phyloP scores from a whole-genome alignment of 148 eudicot species.

The Tetragonia tetragonoides region DNA sequence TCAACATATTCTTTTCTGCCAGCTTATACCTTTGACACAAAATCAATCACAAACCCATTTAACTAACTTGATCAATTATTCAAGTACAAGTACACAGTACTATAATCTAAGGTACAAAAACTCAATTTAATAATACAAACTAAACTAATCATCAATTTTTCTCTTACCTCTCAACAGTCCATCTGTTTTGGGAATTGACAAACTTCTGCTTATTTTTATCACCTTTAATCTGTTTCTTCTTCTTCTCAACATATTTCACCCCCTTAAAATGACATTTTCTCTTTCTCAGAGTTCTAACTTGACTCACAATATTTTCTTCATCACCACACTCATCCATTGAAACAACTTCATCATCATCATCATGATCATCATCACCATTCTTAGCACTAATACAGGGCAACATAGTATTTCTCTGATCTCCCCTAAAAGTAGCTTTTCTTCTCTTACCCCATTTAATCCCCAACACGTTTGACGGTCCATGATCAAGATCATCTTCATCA shows the following conservation, averaged over 20 bases:
- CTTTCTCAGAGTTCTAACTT: constrained; percentile 15
- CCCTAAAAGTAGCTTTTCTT: constrained; percentile 43
- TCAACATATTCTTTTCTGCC: constrained; percentile 68
- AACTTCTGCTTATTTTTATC: constrained; percentile 28
- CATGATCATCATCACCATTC: constrained; percentile 22
- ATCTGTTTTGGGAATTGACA: constrained; percentile 51
- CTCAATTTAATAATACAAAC: neutral
- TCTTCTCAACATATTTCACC: constrained; percentile 29
- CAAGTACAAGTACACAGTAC: constrained; percentile 20
- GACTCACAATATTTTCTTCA: neutral
- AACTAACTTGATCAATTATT: neutral
- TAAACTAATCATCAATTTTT: neutral
- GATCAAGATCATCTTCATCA: neutral
- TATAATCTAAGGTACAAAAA: neutral
- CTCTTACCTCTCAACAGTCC: constrained; percentile 71
- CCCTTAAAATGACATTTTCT: constrained; percentile 28
- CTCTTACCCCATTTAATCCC: constrained; percentile 52
- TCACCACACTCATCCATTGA: constrained; percentile 21
- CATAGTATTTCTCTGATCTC: constrained; percentile 9
- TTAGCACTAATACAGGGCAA: constrained; percentile 27
- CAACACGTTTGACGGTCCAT: constrained; percentile 25
- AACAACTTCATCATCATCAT: constrained; percentile 14
- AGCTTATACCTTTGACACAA: constrained; percentile 54
- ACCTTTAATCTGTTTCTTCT: constrained; percentile 23
- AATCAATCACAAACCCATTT: constrained; percentile 8